These are phyloP conservation scores for Trichoderma sp. DNA, from an alignment of 2,329 filamentous ascomycete species.

Conservation along the genomic window DNA sequence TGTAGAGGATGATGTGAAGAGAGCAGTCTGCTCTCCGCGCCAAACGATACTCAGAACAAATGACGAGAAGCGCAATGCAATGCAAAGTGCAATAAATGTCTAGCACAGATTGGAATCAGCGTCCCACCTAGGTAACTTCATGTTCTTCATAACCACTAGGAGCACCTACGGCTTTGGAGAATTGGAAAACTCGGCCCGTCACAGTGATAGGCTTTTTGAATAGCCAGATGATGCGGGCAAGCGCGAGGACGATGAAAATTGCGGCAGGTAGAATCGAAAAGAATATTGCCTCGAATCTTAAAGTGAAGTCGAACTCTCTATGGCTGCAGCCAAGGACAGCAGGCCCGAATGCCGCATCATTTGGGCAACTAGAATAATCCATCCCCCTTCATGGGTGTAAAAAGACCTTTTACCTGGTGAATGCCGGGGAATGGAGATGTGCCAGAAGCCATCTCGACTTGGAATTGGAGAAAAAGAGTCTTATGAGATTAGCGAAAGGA, in stretches of 20 bases:
- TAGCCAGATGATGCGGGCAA: slow-evolving; percentile 42
- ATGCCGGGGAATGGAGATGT: not conserved
- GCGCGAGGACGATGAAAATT: slow-evolving; percentile 44
- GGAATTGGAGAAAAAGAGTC: not conserved
- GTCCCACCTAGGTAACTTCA: not conserved
- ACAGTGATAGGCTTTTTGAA: slow-evolving; percentile 42
- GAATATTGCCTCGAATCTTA: slow-evolving; percentile 53
- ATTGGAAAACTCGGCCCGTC: slow-evolving; percentile 41
- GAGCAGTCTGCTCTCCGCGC: slow-evolving; percentile 30
- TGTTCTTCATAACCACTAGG: not conserved
- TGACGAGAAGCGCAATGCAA: slow-evolving; percentile 39
- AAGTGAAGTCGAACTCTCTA: slow-evolving; percentile 55
- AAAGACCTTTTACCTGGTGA: not conserved
- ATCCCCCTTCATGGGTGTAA: slow-evolving; percentile 22
- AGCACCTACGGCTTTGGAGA: slow-evolving; percentile 38
- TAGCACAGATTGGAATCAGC: not conserved
- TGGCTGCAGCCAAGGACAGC: slow-evolving; percentile 49
- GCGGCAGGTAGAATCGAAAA: slow-evolving; percentile 49
- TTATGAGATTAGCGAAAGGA: not conserved
- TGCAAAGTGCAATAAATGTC: slow-evolving; percentile 28
- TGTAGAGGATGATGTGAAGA: slow-evolving; percentile 25
- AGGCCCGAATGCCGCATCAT: slow-evolving; percentile 50
- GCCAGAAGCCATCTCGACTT: not conserved
- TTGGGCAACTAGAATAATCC: slow-evolving; percentile 35
- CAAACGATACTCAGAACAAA: slow-evolving; percentile 39